Percentiles rank a stretch among this genome's conserved stretches.
phyloP scores from a whole-genome alignment of 2,329 filamentous ascomycete species.

The Ophiostoma perfectum region DNA sequence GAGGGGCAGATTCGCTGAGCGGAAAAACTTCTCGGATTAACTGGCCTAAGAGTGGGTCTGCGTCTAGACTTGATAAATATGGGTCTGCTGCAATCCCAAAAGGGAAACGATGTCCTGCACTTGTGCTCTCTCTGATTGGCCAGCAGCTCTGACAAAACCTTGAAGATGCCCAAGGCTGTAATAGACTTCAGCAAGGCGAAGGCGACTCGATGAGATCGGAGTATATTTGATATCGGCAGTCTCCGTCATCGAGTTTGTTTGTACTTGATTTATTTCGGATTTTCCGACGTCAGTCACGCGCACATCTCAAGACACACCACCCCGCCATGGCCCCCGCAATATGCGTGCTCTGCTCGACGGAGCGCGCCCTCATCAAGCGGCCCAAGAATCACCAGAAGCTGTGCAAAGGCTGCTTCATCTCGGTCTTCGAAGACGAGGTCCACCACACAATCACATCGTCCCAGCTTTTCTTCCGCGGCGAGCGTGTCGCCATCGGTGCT shows the following conservation, averaged over 20 bases:
- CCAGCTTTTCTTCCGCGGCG: slow-evolving; percentile 74
- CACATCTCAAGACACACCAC: neutral
- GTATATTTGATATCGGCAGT: neutral
- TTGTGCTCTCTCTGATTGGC: slow-evolving; percentile 16
- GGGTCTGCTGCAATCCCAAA: neutral
- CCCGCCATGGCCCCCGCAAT: slow-evolving; percentile 66
- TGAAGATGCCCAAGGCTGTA: slow-evolving; percentile 20
- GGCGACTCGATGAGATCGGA: neutral
- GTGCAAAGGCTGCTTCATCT: slow-evolving; percentile 82
- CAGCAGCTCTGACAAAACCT: neutral
- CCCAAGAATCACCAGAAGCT: slow-evolving; percentile 94
- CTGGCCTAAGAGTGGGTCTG: neutral
- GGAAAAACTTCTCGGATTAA: slow-evolving; percentile 19
- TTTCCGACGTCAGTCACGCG: neutral
- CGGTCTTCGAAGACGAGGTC: slow-evolving; percentile 84
- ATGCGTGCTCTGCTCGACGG: slow-evolving; percentile 70
- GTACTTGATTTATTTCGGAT: neutral
- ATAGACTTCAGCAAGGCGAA: neutral
- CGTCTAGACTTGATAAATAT: neutral
- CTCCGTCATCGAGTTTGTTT: neutral
- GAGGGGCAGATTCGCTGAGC: slow-evolving; percentile 20
- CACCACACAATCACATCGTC: slow-evolving; percentile 85
- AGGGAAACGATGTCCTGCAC: neutral
- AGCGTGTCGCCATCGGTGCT: slow-evolving; percentile 87
- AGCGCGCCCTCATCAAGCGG: slow-evolving; percentile 81